phyloP scores from a whole-genome alignment of 1,139 yeast genomes.

The Ashbya aceris region DNA sequence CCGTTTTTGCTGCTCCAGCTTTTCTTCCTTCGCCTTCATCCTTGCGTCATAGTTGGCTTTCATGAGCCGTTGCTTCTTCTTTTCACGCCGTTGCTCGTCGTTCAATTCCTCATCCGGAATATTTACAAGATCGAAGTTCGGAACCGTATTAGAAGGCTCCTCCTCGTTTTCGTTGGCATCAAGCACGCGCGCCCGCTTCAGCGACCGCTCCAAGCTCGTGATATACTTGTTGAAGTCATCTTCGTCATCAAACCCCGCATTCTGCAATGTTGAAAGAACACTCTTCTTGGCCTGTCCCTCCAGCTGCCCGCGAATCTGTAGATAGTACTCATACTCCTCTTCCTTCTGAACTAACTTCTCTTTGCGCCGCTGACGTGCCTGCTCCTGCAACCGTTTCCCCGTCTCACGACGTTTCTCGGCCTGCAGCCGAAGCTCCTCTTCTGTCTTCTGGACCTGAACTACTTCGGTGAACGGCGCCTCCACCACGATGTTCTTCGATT shows the following conservation, averaged over 20 bases:
- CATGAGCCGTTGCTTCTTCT: slow-evolving; percentile 69
- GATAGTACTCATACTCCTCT: slow-evolving; percentile 66
- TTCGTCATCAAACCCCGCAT: slow-evolving; percentile 73
- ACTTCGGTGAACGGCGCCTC: slow-evolving; percentile 74
- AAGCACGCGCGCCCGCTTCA: slow-evolving; percentile 58
- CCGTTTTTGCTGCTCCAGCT: slow-evolving; percentile 44
- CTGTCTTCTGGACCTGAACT: slow-evolving; percentile 62
- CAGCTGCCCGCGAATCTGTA: slow-evolving; percentile 47
- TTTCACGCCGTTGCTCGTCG: slow-evolving; percentile 78
- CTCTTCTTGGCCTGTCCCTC: slow-evolving; percentile 39
- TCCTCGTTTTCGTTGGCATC: slow-evolving; percentile 47
- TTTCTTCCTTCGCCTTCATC: slow-evolving; percentile 71
- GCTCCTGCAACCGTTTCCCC: slow-evolving; percentile 84
- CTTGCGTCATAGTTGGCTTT: slow-evolving; percentile 89
- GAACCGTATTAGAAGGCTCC: slow-evolving; percentile 39
- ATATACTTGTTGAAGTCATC: slow-evolving; percentile 64
- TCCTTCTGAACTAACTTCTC: slow-evolving; percentile 78
- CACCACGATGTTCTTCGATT: slow-evolving; percentile 57
- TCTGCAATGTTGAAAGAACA: slow-evolving; percentile 40
- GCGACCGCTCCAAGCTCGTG: slow-evolving; percentile 53
- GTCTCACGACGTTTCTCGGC: slow-evolving; percentile 78
- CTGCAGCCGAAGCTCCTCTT: slow-evolving; percentile 70
- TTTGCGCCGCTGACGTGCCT: slow-evolving; percentile 73
- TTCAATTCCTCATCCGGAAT: slow-evolving; percentile 74
- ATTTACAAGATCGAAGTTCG: slow-evolving; percentile 72